These are phyloP conservation scores for Erysimum cheiranthoides DNA, from an alignment of 345 rosid species.

Conservation along the genomic window DNA sequence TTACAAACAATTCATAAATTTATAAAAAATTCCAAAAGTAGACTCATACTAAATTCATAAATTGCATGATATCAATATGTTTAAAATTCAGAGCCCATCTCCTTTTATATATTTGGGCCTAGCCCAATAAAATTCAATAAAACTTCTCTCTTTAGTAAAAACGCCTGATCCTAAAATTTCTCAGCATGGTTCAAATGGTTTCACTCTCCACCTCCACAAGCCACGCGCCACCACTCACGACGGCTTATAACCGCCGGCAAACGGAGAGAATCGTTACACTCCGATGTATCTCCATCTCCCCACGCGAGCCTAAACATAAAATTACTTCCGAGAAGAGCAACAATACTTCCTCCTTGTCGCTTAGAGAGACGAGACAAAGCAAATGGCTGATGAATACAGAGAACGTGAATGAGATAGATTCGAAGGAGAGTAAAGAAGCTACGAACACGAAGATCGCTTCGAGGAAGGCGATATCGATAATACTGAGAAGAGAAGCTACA, in stretches of 20 bases:
- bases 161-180: constrained; percentile 19
- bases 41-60: no score
- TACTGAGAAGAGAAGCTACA: constrained; percentile 82
- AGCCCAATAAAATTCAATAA: constrained; percentile 2
- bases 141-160: not conserved
- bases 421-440: constrained; percentile 58
- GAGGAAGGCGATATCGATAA: constrained; percentile 76
- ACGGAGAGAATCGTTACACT: not conserved
- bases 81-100: no score
- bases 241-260: constrained; percentile 42
- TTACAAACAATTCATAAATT: no score
- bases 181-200: constrained; percentile 46
- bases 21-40: no score
- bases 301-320: constrained; percentile 26
- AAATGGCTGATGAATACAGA: constrained; percentile 48
- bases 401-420: constrained; percentile 55
- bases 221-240: constrained; percentile 42
- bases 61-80: no score
- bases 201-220: constrained; percentile 43
- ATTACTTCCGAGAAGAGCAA: not conserved
- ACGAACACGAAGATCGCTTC: constrained; percentile 74
- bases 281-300: constrained; percentile 17
- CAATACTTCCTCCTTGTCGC: constrained; percentile 12
- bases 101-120: constrained; percentile 20
- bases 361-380: constrained; percentile 39